A percentile compares a stretch with the other conserved stretches of the same genome.
phyloP scores from a whole-genome alignment of 768 basidiomycete species.

The Neoboletus brunneissimus region DNA sequence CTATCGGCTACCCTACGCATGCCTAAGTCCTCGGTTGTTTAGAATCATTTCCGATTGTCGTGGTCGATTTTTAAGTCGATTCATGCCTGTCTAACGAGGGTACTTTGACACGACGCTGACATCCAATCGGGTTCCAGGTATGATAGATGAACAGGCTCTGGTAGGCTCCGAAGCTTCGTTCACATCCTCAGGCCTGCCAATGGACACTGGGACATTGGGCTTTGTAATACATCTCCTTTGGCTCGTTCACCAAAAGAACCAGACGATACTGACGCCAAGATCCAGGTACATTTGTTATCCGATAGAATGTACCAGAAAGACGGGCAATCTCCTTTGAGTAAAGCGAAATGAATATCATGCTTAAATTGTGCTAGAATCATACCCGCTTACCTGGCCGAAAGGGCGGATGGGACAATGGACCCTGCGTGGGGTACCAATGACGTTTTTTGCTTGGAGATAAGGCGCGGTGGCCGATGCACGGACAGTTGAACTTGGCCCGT shows the following conservation, averaged over 20 bases:
- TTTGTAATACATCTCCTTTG: not conserved
- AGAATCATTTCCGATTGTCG: not conserved
- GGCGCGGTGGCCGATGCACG: not conserved
- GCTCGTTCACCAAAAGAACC: not conserved
- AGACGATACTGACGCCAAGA: not conserved
- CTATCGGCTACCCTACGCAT: slow-evolving; percentile 14
- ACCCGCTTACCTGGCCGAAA: not conserved
- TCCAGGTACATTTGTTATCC: not conserved
- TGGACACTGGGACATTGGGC: not conserved
- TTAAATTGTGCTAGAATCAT: not conserved
- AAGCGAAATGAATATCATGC: not conserved
- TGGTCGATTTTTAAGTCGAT: not conserved
- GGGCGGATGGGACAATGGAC: not conserved
- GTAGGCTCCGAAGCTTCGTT: not conserved
- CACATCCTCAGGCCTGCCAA: not conserved
- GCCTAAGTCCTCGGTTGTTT: too few relatives aligned
- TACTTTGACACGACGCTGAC: too few relatives aligned
- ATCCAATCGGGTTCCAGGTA: not conserved
- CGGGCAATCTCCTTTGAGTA: not conserved
- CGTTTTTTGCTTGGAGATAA: not conserved
- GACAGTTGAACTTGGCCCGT: not conserved
- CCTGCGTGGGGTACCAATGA: not conserved
- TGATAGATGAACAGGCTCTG: too few relatives aligned
- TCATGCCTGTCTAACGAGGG: not conserved
- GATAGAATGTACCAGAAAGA: not conserved